Evolutionary conservation across 2,329 filamentous ascomycete genomes (phyloP), one percentile per base, ranked within the genome.

Genomic region (Phialophora chinensis): DNA sequence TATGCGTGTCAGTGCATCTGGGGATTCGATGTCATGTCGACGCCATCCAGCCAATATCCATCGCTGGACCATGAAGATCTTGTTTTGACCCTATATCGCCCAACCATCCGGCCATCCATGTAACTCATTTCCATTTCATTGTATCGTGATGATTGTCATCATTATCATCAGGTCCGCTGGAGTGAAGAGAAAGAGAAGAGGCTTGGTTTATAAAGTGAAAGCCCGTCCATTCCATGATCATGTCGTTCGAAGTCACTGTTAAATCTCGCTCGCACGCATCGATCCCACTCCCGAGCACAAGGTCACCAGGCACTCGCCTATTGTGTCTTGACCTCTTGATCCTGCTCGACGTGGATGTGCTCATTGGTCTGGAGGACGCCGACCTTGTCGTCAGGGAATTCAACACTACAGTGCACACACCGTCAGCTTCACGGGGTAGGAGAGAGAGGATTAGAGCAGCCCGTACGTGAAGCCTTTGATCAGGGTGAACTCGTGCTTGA

Each of bases 381-480:
- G 65, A 96, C 82, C 17, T 85, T 81, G 75, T 90, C 91, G 12
- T 88, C 83, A 31, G 88, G 87, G 78, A 91, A 92, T 65, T 86
- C 83, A 74, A 93, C 92, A 59, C 93, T 97, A 60, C 4, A 17
- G 11, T 44, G 31, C 25, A 58, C 23, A 60, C 38, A 38, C 2
- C 20, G 49, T 62, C 31, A 58, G 63, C 44, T 47, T 23, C 8
- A 31, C 4, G 42, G n/a, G 29, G n/a, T 33, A n/a, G 33, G 50
- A 35, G 44, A 10, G 60, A 5, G 20, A 50, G 35, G 7, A 1
- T 25, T 31, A 50, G 31, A n/a, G 42, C 5, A 25, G 20, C 58
- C 8, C 91, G 73, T 88, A 97, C 94, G 91, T 89, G 83, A 97
- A 97, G 66, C 90, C 93, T 83, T 94, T 96, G 85, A 97, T 93